phyloP scores from a whole-genome alignment of 352 stramenopile genomes.

The Pythium pectinolyticum region DNA sequence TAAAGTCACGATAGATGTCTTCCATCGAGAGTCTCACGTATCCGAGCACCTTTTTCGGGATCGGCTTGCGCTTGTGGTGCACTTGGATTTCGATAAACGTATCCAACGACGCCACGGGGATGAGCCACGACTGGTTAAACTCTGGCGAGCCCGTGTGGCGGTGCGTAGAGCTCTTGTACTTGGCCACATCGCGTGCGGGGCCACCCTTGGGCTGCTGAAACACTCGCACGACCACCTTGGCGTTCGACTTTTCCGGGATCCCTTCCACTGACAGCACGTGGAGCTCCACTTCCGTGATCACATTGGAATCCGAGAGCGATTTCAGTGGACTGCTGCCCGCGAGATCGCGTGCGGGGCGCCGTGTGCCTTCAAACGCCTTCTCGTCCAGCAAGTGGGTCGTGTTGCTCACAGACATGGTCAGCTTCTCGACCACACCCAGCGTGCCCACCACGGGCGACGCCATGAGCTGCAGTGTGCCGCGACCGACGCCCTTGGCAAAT shows the following conservation, averaged over 20 bases:
- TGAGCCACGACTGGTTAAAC: constrained; percentile 85
- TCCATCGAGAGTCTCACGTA: constrained; percentile 76
- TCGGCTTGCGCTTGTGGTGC: constrained; percentile 84
- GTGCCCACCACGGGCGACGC: constrained; percentile 82
- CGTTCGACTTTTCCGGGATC: constrained; percentile 62
- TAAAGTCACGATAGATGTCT: constrained; percentile 85
- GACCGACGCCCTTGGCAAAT: constrained; percentile 80
- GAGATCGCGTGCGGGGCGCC: constrained; percentile 72
- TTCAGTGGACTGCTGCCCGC: constrained; percentile 58
- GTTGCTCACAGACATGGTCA: constrained; percentile 82
- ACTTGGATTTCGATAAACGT: constrained; percentile 82
- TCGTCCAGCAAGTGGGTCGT: constrained; percentile 86
- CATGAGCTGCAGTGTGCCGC: constrained; percentile 75
- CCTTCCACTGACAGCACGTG: constrained; percentile 73
- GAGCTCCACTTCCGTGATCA: constrained; percentile 85
- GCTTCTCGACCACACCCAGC: constrained; percentile 80
- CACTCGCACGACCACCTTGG: constrained; percentile 69
- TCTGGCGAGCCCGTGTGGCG: constrained; percentile 61
- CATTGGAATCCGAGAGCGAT: constrained; percentile 74
- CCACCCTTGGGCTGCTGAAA: constrained; percentile 50
- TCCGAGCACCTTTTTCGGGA: constrained; percentile 77
- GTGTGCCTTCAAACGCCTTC: constrained; percentile 73
- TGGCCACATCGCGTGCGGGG: constrained; percentile 48
- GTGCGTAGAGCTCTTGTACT: constrained; percentile 74
- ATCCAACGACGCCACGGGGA: constrained; percentile 67